Percentiles rank a stretch among this genome's conserved stretches.
phyloP scores from a whole-genome alignment of 1,284 basidiomycete genomes.

The Apiotrichum veenhuisii region DNA sequence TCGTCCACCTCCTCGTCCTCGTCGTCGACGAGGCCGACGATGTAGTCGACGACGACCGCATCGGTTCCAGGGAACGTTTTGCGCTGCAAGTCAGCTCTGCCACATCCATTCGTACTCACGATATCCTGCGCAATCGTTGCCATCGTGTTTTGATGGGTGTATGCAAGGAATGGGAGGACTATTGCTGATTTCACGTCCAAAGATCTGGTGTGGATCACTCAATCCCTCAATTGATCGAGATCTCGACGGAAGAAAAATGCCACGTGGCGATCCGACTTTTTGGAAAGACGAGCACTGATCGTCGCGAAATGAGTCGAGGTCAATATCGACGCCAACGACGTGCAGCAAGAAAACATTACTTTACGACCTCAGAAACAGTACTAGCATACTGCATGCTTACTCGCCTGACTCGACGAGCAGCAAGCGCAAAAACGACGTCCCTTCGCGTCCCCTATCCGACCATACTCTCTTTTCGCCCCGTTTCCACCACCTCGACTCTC shows the following conservation, averaged over 20 bases:
- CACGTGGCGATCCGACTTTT: constrained; percentile 10
- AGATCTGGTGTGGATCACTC: neutral
- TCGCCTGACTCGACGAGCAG: constrained; percentile 7
- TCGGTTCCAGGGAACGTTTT: constrained; percentile 79
- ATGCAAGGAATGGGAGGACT: neutral
- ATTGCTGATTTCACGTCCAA: neutral
- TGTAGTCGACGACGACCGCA: constrained; percentile 87
- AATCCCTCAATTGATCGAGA: neutral
- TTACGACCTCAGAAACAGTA: neutral
- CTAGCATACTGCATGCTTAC: constrained; percentile 16
- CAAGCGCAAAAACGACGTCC: neutral
- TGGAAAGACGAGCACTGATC: neutral
- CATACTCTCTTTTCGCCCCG: neutral
- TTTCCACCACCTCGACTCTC: constrained; percentile 1
- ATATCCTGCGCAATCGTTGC: constrained; percentile 25
- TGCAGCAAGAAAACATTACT: neutral
- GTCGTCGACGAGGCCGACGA: constrained; percentile 87
- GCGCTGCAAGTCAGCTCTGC: constrained; percentile 47
- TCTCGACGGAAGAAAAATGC: constrained; percentile 16
- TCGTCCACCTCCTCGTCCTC: constrained; percentile 82
- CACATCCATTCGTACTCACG: neutral
- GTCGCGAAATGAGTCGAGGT: neutral
- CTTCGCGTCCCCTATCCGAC: neutral
- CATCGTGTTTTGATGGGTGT: constrained; percentile 16
- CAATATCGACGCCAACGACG: neutral